These are phyloP conservation scores for Brassica hybrid DNA, from an alignment of 441 rosid genomes.

Conservation along the genomic window DNA sequence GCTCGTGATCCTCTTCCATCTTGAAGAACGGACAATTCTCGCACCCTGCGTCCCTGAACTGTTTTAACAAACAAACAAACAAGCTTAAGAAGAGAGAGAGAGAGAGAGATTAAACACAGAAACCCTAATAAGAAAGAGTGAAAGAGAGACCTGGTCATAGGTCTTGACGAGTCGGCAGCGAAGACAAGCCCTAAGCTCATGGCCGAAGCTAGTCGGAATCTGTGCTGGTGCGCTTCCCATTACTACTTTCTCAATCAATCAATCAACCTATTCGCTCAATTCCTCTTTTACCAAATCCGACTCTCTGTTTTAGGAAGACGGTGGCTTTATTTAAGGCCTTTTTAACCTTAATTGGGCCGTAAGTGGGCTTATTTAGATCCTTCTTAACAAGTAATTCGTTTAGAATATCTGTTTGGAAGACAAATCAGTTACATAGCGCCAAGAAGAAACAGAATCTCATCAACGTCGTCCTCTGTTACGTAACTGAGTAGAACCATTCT, in stretches of 20 bases:
- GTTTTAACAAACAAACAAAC: background rate
- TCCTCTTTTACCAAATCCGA: background rate
- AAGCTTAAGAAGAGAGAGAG: background rate
- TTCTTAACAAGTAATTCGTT: background rate
- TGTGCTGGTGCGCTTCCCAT: constrained; percentile 70
- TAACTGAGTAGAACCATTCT: background rate
- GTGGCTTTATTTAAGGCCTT: background rate
- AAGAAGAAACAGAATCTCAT: background rate
- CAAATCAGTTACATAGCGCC: background rate
- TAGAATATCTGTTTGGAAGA: background rate
- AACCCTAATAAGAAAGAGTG: background rate
- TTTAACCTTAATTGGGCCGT: background rate
- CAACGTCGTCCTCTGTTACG: background rate
- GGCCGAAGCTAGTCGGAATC: constrained; percentile 96
- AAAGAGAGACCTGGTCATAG: constrained; percentile 71
- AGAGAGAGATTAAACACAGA: constrained; percentile 20
- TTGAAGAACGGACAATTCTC: constrained; percentile 88
- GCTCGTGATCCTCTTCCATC: constrained; percentile 87
- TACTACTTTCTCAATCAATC: background rate
- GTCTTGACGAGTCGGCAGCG: constrained; percentile 96
- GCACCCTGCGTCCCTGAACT: constrained; percentile 39
- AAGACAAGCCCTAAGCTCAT: constrained; percentile 92
- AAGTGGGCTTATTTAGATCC: background rate
- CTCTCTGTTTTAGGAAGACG: background rate
- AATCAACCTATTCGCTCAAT: background rate